Percentiles rank a stretch among this genome's conserved stretches.
Evolutionary conservation across 331 rosid species (phyloP).

Genomic region (Malus hybrid): DNA sequence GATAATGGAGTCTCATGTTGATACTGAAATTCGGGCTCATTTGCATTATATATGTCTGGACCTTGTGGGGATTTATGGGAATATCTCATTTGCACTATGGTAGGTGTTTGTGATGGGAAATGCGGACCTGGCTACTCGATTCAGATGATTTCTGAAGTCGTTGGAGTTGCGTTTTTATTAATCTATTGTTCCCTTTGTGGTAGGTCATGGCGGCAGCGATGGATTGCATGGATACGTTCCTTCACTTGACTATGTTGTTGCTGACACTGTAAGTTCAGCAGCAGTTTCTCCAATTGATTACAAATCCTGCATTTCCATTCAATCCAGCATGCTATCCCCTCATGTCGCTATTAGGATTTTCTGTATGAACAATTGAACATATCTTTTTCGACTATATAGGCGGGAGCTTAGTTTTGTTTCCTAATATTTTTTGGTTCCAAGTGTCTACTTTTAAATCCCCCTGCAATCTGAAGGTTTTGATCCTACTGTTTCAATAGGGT

Average conservation of each 20-base stretch:
- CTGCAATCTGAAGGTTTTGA: background rate
- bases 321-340: background rate
- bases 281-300: background rate
- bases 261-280: conserved; percentile 67
- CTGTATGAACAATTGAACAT: background rate
- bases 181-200: conserved; percentile 2
- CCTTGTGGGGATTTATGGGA: background rate
- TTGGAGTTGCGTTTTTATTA: background rate
- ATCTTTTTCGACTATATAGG: background rate
- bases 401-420: background rate
- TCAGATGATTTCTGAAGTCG: background rate
- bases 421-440: background rate
- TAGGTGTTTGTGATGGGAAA: background rate
- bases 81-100: background rate
- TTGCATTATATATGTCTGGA: background rate
- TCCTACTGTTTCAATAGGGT: conserved; percentile 40
- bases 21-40: background rate
- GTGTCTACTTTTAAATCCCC: background rate
- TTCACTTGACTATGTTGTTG: conserved; percentile 93
- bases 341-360: background rate
- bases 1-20: background rate
- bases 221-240: conserved; percentile 99
- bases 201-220: conserved; percentile 99
- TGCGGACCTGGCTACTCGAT: background rate
- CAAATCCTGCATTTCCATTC: background rate